Conservation (phyloP, 768 basidiomycete genomes). For the Leccinum olivaceopallidum region DNA sequence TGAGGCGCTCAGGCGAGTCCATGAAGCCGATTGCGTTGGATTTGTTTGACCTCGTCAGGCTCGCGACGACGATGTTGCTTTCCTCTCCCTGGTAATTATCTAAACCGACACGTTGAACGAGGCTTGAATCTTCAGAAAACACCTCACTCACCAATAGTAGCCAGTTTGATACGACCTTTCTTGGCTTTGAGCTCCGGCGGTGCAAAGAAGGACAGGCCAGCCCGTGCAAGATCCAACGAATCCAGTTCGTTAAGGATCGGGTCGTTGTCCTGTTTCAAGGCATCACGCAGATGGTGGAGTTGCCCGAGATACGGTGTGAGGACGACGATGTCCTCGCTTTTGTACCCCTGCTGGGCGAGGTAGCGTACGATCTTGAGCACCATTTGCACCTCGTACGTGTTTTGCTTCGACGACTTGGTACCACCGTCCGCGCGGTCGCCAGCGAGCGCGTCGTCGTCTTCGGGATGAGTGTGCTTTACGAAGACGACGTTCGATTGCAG, state of each 20-base stretch:
- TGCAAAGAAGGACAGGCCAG: constrained; percentile 42
- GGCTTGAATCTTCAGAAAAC: not conserved
- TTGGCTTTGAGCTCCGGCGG: constrained; percentile 42
- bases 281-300: constrained; percentile 47
- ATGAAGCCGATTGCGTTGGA: constrained; percentile 63
- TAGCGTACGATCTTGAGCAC: constrained; percentile 65
- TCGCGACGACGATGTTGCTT: constrained; percentile 63
- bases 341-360: constrained; percentile 67
- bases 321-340: constrained; percentile 60
- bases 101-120: constrained; percentile 21
- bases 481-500: constrained; percentile 60
- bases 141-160: constrained; percentile 57
- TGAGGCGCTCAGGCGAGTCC: constrained; percentile 65
- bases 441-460: constrained; percentile 45
- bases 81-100: constrained; percentile 82
- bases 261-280: constrained; percentile 47
- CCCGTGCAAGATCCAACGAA: constrained; percentile 53
- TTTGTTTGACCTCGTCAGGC: constrained; percentile 60
- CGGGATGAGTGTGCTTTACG: constrained; percentile 56
- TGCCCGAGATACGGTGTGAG: constrained; percentile 72
- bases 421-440: constrained; percentile 47
- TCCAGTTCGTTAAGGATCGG: constrained; percentile 65
- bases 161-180: constrained; percentile 46
- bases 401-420: constrained; percentile 57
- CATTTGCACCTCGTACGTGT: constrained; percentile 60